These are phyloP conservation scores for Isoetes engelmannii DNA, from an alignment of 83 land plant genomes.

Conservation along the genomic window DNA sequence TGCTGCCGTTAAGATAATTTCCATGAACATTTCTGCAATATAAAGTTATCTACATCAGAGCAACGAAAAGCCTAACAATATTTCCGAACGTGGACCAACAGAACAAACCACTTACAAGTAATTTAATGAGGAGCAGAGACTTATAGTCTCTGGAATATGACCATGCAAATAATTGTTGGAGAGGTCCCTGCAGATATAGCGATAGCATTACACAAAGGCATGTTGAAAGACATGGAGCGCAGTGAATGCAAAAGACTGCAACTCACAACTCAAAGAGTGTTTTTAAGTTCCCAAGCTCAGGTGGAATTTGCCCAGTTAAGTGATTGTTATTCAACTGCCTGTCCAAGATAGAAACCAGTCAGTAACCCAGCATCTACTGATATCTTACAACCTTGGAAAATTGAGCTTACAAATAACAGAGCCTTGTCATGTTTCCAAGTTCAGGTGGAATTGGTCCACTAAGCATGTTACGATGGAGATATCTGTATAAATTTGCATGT, in stretches of 20 bases:
- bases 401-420: constrained; percentile 20
- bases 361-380: neutral
- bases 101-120: constrained; percentile 17
- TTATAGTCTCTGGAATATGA: constrained; percentile 21
- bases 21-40: constrained; percentile 32
- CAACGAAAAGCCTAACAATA: too few species aligned
- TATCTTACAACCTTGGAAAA: neutral
- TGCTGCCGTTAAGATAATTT: constrained; percentile 18
- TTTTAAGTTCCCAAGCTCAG: constrained; percentile 9
- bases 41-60: too few species aligned
- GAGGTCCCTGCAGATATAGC: constrained; percentile 17
- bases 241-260: neutral
- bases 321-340: constrained; percentile 4
- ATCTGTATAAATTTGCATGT: neutral
- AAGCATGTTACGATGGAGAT: constrained; percentile 24
- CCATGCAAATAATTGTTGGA: constrained; percentile 25
- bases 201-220: too few species aligned
- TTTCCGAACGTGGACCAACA: too few species aligned
- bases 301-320: neutral
- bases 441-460: constrained; percentile 21
- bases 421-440: constrained; percentile 26
- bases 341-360: neutral
- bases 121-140: constrained; percentile 12
- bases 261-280: constrained; percentile 6
- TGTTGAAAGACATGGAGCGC: too few species aligned